These are phyloP conservation scores for Pyrenula massariospora DNA, from an alignment of 495 filamentous ascomycete genomes.

Conservation along the genomic window DNA sequence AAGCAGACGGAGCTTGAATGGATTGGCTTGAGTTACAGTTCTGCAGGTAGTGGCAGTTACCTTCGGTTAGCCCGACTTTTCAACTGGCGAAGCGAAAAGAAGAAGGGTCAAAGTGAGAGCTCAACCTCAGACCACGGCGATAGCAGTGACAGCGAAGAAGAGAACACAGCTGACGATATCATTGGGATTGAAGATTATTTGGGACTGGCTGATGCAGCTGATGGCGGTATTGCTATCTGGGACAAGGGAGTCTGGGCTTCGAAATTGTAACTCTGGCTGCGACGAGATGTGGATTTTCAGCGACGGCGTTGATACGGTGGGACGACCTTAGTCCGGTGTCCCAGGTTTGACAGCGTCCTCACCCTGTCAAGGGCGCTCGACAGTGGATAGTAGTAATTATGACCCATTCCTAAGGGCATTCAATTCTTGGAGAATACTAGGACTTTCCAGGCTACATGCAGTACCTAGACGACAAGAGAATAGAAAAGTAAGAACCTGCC, in stretches of 20 bases:
- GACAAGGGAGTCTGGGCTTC: conserved; percentile 6
- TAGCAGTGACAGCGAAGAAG: conserved; percentile 1
- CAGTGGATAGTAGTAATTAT: no score
- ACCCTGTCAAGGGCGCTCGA: no score
- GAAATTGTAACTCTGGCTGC: conserved; percentile 2
- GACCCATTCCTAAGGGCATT: no score
- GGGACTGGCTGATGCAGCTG: neutral
- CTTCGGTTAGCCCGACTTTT: neutral
- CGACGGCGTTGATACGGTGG: neutral
- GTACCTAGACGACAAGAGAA: no score
- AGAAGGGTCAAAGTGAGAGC: neutral
- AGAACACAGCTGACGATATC: neutral
- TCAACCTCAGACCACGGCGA: neutral
- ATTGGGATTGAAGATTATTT: neutral
- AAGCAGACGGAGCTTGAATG: conserved; percentile 1
- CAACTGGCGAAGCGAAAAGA: neutral
- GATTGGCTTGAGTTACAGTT: neutral
- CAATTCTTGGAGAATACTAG: no score
- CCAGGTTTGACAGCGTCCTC: no score
- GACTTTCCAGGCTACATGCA: no score
- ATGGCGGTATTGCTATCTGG: conserved; percentile 9
- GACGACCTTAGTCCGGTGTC: no score
- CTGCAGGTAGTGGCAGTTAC: neutral
- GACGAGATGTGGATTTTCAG: neutral
- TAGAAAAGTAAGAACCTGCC: no score